phyloP scores from a whole-genome alignment of 2,329 filamentous ascomycete species.

The Cadophora luteo-olivacea region DNA sequence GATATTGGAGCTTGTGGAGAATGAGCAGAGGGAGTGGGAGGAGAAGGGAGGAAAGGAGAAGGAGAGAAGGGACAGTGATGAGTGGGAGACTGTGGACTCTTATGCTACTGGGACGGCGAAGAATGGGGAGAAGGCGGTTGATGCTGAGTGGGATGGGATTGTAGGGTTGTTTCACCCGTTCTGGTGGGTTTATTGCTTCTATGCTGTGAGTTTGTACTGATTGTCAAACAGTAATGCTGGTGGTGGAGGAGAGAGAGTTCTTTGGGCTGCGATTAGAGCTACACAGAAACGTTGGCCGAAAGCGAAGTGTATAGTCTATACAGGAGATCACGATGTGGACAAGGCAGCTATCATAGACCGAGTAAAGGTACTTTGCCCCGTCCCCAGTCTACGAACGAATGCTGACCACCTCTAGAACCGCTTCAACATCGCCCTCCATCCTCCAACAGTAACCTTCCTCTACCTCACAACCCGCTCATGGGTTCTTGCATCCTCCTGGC shows the following conservation, averaged over 20 bases:
- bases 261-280: constrained; percentile 93
- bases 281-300: constrained; percentile 89
- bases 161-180: constrained; percentile 98
- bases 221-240: constrained; percentile 77
- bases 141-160: constrained; percentile 78
- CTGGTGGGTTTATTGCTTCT: constrained; percentile 63
- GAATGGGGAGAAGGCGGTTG: constrained; percentile 49
- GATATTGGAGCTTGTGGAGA: constrained; percentile 58
- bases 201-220: background rate
- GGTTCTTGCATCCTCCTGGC: constrained; percentile 87
- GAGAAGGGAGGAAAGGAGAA: constrained; percentile 39
- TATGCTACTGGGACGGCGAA: constrained; percentile 52
- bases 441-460: constrained; percentile 83
- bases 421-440: constrained; percentile 90
- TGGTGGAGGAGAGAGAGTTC: constrained; percentile 91
- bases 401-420: constrained; percentile 62
- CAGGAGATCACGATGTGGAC: constrained; percentile 87
- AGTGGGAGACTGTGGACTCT: constrained; percentile 74
- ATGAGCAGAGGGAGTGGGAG: constrained; percentile 43
- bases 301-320: constrained; percentile 91
- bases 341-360: constrained; percentile 80
- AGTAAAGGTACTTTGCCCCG: constrained; percentile 65
- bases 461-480: constrained; percentile 89
- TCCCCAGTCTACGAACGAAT: background rate
- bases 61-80: constrained; percentile 58